Percentiles rank a stretch among this genome's conserved stretches.
Conservation (phyloP, 192 early-diverging fungal species). For the Chytriomyces confervae region DNA sequence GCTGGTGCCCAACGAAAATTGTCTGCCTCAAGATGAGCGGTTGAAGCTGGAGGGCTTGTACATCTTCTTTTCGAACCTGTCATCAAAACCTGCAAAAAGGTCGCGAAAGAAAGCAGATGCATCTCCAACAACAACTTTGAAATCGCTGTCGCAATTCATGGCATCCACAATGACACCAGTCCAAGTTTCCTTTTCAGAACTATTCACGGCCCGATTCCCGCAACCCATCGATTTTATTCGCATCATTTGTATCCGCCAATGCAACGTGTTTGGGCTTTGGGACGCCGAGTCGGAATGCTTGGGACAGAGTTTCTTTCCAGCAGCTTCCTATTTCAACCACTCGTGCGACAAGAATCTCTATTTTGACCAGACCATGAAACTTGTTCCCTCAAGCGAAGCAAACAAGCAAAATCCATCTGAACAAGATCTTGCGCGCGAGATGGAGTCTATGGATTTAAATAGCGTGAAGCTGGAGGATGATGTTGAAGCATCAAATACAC, state of each 20-base stretch:
- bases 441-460: background rate
- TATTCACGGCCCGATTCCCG: constrained; percentile 36
- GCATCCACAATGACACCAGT: no score
- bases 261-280: constrained; percentile 45
- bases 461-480: background rate
- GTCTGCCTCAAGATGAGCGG: background rate
- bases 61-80: background rate
- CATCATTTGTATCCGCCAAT: constrained; percentile 33
- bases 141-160: background rate
- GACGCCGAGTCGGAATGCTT: constrained; percentile 34
- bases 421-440: background rate
- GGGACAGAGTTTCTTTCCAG: constrained; percentile 43
- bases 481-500: no score
- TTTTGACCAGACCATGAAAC: background rate
- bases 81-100: background rate
- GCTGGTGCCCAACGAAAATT: constrained; percentile 19
- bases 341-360: constrained; percentile 43
- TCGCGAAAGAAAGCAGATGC: background rate
- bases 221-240: background rate
- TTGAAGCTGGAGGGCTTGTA: constrained; percentile 10
- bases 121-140: background rate
- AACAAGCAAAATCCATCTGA: background rate
- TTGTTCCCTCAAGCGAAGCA: background rate
- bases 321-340: constrained; percentile 45
- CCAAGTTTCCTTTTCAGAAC: background rate